Evolutionary conservation across 257 asterid species (phyloP), one percentile per base, ranked within the genome.

Genomic region (Solanum pinnatisectum): DNA sequence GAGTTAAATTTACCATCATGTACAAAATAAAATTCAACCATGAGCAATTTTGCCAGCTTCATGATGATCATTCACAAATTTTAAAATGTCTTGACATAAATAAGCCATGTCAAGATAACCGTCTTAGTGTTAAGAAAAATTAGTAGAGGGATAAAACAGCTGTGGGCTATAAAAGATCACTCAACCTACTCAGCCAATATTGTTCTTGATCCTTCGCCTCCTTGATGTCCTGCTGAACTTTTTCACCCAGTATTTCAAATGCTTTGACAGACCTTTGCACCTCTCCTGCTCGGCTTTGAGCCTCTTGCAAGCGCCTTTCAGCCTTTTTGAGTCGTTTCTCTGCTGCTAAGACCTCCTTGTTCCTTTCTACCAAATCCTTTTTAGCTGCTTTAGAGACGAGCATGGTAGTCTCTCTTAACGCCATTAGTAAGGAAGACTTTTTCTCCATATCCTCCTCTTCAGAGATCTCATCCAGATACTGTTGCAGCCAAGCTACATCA

Each of bases 401-500:
- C 14, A 65, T 65, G n/a, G 84, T 86, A 20, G 60, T 89, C 10
- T 5, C 87, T 83, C 88, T 88, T 33, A 82, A 79, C 83, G 88
- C 87, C 44, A 12, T 88, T 8, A 89, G 91, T 79, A 74, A 52
- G 20, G 86, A 82, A 23, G 5, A 30, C 39, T 60, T 81, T 88
- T 73, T 30, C 85, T 56, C 84, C 27, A 79, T 87, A 20, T 68
- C 88, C 40, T 72, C 90, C 35, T 87, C 83, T 65, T 84, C 83
- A 25, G 88, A 73, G 11, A 88, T 88, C 40, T 89, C 86, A 12
- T 49, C 84, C 35, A 92, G 83, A 67, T 91, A 87, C 72, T 86
- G 86, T 10, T 37, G 90, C 86, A 92, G 85, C 93, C 94, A 92
- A 11, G 93, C 79, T 18, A 92, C 91, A 4, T 88, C 68, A 49